Evolutionary conservation across 306 rosid species (phyloP).

Genomic region (Calophaca sinica): DNA sequence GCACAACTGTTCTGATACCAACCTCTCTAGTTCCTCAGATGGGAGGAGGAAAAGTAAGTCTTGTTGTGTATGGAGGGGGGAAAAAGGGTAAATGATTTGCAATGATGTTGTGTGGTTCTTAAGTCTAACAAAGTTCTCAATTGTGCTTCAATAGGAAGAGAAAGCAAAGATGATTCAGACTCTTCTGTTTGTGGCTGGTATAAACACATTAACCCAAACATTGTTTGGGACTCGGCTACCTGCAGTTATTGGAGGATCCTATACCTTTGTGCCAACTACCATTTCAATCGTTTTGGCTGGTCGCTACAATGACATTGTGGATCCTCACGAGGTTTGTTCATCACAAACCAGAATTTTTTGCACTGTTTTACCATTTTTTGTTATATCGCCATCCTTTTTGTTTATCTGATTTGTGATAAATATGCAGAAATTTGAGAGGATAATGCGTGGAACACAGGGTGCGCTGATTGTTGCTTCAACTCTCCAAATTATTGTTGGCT

Average conservation of each 20-base stretch:
- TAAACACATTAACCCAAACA: constrained; percentile 81
- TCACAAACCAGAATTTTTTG: constrained; percentile 29
- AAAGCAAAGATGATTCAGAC: constrained; percentile 95
- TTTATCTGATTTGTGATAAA: constrained; percentile 38
- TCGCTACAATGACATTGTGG: constrained; percentile 71
- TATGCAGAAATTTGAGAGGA: constrained; percentile 83
- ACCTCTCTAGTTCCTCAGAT: constrained; percentile 79
- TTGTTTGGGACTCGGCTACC: constrained; percentile 93
- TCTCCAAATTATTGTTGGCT: constrained; percentile 92
- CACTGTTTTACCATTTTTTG: background rate
- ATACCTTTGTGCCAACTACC: constrained; percentile 88
- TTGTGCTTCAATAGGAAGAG: constrained; percentile 70
- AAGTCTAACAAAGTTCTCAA: constrained; percentile 34
- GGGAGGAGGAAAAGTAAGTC: constrained; percentile 97
- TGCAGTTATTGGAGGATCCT: constrained; percentile 88
- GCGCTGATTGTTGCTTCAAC: constrained; percentile 89
- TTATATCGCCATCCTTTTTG: constrained; percentile 24
- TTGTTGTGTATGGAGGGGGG: background rate
- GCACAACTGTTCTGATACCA: constrained; percentile 93
- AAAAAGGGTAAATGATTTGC: constrained; percentile 22
- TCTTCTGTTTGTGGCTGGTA: constrained; percentile 82
- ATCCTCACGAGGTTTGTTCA: constrained; percentile 75
- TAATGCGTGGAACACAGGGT: constrained; percentile 96
- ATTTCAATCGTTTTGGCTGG: constrained; percentile 89
- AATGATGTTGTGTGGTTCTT: constrained; percentile 21